Conservation (phyloP, 139 green algal species). For the Bryopsis sp. region DNA sequence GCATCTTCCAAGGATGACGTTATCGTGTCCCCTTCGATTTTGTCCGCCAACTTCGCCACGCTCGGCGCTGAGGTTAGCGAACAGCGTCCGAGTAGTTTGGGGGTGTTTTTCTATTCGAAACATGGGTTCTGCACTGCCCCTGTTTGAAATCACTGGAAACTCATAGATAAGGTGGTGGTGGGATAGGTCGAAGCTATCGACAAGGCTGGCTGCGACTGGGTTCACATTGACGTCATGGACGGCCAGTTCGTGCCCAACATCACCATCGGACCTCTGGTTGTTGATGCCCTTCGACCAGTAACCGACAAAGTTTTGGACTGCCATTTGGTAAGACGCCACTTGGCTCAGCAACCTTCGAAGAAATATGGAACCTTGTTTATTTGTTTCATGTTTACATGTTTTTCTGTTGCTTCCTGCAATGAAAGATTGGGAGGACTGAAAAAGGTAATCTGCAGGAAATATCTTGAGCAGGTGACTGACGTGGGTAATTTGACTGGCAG, state of each 20-base stretch:
- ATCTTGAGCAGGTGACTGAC: background rate
- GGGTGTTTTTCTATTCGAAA: background rate
- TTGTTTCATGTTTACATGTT: conserved; percentile 19
- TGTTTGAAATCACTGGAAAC: no score
- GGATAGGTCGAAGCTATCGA: conserved; percentile 82
- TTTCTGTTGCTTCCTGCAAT: no score
- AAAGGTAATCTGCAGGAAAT: background rate
- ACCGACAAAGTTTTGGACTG: conserved; percentile 92
- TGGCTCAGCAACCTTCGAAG: background rate
- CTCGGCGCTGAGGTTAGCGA: conserved; percentile 80
- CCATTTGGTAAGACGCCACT: conserved; percentile 63
- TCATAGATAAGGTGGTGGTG: no score
- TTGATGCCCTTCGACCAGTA: conserved; percentile 89
- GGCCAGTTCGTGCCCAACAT: conserved; percentile 98
- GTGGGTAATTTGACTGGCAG: conserved; percentile 25
- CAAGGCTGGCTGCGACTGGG: conserved; percentile 87
- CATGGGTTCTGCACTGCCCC: no score
- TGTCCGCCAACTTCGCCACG: conserved; percentile 90
- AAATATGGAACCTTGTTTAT: no score
- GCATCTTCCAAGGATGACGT: conserved; percentile 56
- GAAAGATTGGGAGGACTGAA: no score
- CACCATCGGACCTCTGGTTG: conserved; percentile 95
- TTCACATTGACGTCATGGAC: conserved; percentile 96
- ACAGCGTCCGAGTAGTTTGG: background rate
- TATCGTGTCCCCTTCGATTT: conserved; percentile 89